phyloP scores from a whole-genome alignment of 345 rosid genomes.

The Linum tenue region DNA sequence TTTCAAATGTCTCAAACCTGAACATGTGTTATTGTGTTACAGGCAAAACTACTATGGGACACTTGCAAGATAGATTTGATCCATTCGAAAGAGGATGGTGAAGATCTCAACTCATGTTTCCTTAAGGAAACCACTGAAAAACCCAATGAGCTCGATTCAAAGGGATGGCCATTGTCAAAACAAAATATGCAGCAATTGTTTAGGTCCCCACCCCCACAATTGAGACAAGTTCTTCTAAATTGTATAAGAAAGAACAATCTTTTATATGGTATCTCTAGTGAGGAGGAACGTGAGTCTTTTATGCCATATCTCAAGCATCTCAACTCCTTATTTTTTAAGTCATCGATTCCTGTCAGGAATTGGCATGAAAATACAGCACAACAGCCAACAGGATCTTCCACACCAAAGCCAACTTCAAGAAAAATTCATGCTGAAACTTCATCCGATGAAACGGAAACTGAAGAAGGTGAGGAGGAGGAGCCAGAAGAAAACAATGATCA shows the following conservation, averaged over 20 bases:
- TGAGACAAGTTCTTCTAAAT: conserved; percentile 40
- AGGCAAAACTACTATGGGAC: conserved; percentile 53
- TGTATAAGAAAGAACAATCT: conserved; percentile 46
- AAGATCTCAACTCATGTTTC: conserved; percentile 34
- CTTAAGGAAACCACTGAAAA: conserved; percentile 23
- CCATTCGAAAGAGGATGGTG: conserved; percentile 38
- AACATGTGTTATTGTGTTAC: conserved; percentile 11
- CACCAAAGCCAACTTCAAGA: not conserved
- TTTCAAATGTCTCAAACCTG: not conserved
- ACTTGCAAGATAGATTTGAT: conserved; percentile 51
- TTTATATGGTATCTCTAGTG: conserved; percentile 26
- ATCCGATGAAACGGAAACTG: conserved; percentile 16
- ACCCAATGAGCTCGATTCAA: conserved; percentile 12
- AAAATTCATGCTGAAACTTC: conserved; percentile 19
- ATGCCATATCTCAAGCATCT: conserved; percentile 25
- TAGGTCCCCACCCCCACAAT: conserved; percentile 32
- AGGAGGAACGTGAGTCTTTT: conserved; percentile 32
- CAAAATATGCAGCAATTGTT: conserved; percentile 35
- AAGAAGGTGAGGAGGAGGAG: not conserved
- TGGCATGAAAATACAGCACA: conserved; percentile 26
- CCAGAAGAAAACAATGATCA: conserved; percentile 18
- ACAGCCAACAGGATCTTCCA: conserved; percentile 20
- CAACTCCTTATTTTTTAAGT: conserved; percentile 22
- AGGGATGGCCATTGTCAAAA: conserved; percentile 20
- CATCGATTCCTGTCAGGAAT: conserved; percentile 29